Percentiles rank a stretch among this genome's conserved stretches.
phyloP scores from a whole-genome alignment of 2,329 filamentous ascomycete species.

The Trichoderma sp. region DNA sequence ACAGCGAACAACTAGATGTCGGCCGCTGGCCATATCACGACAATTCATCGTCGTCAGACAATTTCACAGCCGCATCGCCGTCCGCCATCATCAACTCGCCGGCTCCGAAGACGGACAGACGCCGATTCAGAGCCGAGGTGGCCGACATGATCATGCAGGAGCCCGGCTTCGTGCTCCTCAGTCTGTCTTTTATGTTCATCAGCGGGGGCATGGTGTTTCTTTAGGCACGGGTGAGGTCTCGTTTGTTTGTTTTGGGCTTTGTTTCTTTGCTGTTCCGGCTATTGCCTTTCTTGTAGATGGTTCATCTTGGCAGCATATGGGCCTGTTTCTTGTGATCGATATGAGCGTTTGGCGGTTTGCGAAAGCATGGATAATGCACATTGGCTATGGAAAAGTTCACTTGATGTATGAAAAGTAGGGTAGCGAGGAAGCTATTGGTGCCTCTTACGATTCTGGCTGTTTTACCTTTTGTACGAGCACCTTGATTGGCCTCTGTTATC shows the following conservation, averaged over 20 bases:
- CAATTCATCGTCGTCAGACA: slow-evolving; percentile 45
- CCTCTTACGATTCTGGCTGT: too few species aligned
- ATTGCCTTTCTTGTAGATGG: background rate
- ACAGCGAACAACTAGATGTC: background rate
- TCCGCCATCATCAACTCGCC: background rate
- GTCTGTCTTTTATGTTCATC: slow-evolving; percentile 34
- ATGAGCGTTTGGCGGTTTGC: background rate
- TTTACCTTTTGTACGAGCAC: too few species aligned
- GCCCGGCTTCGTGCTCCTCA: slow-evolving; percentile 33
- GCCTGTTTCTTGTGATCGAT: too few species aligned
- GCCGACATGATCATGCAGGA: slow-evolving; percentile 31
- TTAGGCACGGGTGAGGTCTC: background rate
- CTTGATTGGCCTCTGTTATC: too few species aligned
- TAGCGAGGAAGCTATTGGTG: too few species aligned
- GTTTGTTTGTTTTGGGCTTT: background rate
- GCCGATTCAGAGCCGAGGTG: slow-evolving; percentile 29
- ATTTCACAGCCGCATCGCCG: slow-evolving; percentile 6
- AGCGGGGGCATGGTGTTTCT: slow-evolving; percentile 34
- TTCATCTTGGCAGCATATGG: too few species aligned
- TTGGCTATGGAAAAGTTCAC: too few species aligned
- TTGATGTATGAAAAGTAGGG: too few species aligned
- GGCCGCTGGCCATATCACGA: slow-evolving; percentile 47
- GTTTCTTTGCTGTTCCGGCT: background rate
- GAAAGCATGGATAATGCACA: background rate
- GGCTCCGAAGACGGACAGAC: background rate